These are phyloP conservation scores for Brasilioporus rufonigricans DNA, from an alignment of 768 basidiomycete species.

Conservation along the genomic window DNA sequence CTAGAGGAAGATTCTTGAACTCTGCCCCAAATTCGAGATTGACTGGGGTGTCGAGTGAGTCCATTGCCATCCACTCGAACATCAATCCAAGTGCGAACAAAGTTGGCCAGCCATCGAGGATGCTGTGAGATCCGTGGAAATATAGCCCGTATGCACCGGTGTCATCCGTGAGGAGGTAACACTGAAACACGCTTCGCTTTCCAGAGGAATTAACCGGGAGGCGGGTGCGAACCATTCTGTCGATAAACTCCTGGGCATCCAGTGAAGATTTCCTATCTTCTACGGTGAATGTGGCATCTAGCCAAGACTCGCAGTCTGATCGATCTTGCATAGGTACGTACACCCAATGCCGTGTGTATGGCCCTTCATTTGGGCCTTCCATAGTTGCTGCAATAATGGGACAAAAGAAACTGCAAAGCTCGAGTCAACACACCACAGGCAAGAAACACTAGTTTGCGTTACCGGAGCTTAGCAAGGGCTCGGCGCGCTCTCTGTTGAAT, in stretches of 20 bases:
- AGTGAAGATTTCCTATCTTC: conserved; percentile 1
- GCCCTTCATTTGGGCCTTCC: background rate
- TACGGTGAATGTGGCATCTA: conserved; percentile 4
- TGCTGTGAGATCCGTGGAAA: conserved; percentile 15
- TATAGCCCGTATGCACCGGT: conserved; percentile 1
- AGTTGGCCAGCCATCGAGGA: conserved; percentile 18
- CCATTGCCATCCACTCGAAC: conserved; percentile 14
- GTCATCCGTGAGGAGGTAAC: conserved; percentile 11
- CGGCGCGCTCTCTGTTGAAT: conserved; percentile 1
- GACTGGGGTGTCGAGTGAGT: background rate
- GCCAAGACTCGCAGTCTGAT: conserved; percentile 10
- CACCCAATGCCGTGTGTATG: conserved; percentile 4
- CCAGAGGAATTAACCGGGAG: conserved; percentile 8
- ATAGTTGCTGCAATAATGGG: conserved; percentile 12
- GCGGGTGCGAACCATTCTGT: background rate
- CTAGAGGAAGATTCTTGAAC: conserved; percentile 12
- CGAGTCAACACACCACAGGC: background rate
- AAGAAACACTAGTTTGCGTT: background rate
- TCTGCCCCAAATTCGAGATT: conserved; percentile 8
- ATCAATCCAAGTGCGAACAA: conserved; percentile 10
- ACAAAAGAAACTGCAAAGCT: conserved; percentile 4
- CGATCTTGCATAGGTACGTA: conserved; percentile 5
- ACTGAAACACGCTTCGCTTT: conserved; percentile 4
- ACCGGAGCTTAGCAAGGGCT: conserved; percentile 13
- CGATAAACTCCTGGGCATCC: conserved; percentile 5